Percentiles rank a stretch among this genome's conserved stretches.
phyloP scores from a whole-genome alignment of 2,329 filamentous ascomycete genomes.

The Dichotomopilus funicola region DNA sequence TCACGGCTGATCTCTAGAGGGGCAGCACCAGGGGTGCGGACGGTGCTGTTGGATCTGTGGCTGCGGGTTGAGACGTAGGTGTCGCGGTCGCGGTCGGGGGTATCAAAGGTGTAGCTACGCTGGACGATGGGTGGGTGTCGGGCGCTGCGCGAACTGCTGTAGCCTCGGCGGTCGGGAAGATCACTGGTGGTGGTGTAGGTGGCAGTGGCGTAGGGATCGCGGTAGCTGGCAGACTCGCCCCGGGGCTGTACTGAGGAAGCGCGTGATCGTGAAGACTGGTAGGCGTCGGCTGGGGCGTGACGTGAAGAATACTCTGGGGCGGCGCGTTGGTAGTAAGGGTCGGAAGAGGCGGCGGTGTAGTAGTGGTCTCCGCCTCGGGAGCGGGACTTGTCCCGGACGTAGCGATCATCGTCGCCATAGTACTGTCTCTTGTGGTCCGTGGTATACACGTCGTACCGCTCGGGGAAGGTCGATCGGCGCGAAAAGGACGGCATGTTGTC shows the following conservation, averaged over 20 bases:
- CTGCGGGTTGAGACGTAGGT: slow-evolving; percentile 41
- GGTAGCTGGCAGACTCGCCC: slow-evolving; percentile 35
- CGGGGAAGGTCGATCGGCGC: slow-evolving; percentile 42
- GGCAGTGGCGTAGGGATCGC: slow-evolving; percentile 32
- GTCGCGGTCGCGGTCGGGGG: slow-evolving; percentile 36
- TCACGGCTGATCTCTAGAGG: neutral
- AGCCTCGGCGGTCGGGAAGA: slow-evolving; percentile 35
- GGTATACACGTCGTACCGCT: slow-evolving; percentile 24
- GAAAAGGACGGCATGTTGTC: slow-evolving; percentile 33
- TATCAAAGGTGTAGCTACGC: slow-evolving; percentile 29
- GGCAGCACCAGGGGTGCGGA: slow-evolving; percentile 24
- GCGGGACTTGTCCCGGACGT: slow-evolving; percentile 32
- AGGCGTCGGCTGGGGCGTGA: slow-evolving; percentile 30
- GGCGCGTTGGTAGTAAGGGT: slow-evolving; percentile 30
- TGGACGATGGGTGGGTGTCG: slow-evolving; percentile 25
- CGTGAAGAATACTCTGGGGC: slow-evolving; percentile 33
- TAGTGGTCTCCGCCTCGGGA: slow-evolving; percentile 35
- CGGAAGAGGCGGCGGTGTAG: slow-evolving; percentile 29
- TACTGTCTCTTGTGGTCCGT: slow-evolving; percentile 25
- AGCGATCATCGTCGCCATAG: slow-evolving; percentile 20
- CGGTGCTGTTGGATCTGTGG: slow-evolving; percentile 32
- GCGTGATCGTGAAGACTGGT: slow-evolving; percentile 34
- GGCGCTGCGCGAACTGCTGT: slow-evolving; percentile 31
- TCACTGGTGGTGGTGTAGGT: slow-evolving; percentile 24
- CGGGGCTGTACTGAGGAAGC: slow-evolving; percentile 31